Evolutionary conservation across 1,139 yeast species (phyloP).

Genomic region (Meyerozyma smithsonii): DNA sequence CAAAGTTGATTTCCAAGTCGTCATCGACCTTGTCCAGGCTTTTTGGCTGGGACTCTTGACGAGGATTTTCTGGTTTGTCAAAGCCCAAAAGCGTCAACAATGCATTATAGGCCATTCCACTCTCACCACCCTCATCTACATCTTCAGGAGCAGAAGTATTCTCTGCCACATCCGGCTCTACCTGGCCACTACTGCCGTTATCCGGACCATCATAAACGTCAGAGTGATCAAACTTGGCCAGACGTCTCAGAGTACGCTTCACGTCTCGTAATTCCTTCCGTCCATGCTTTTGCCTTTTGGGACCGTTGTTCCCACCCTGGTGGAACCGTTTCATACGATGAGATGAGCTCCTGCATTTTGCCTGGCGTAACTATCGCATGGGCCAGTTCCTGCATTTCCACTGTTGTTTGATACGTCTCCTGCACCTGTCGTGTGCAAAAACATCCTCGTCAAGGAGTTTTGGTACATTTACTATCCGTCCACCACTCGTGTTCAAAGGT

Average conservation of each 20-base stretch:
- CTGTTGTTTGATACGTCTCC: neutral
- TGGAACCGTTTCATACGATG: neutral
- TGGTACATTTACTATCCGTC: neutral
- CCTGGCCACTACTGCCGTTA: neutral
- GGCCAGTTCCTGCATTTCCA: neutral
- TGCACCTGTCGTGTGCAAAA: slow-evolving; percentile 2
- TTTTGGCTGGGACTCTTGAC: slow-evolving; percentile 19
- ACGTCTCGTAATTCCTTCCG: slow-evolving; percentile 55
- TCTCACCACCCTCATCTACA: slow-evolving; percentile 10
- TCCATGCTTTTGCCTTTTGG: slow-evolving; percentile 40
- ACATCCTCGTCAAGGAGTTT: slow-evolving; percentile 1
- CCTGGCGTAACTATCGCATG: neutral
- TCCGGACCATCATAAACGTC: neutral
- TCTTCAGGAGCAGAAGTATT: slow-evolving; percentile 2
- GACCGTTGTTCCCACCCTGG: neutral
- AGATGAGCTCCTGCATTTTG: slow-evolving; percentile 2
- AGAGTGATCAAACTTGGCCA: neutral
- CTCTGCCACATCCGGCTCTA: neutral
- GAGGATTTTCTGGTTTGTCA: slow-evolving; percentile 33
- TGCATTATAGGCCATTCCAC: slow-evolving; percentile 65
- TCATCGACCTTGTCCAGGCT: slow-evolving; percentile 18
- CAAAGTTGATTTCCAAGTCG: slow-evolving; percentile 24
- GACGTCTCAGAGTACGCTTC: slow-evolving; percentile 44
- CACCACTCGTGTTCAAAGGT: neutral
- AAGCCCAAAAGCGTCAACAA: slow-evolving; percentile 62